Base-by-base conservation (phyloP, 2,329 filamentous ascomycete genomes). In the Leptographium galeiforme region DNA sequence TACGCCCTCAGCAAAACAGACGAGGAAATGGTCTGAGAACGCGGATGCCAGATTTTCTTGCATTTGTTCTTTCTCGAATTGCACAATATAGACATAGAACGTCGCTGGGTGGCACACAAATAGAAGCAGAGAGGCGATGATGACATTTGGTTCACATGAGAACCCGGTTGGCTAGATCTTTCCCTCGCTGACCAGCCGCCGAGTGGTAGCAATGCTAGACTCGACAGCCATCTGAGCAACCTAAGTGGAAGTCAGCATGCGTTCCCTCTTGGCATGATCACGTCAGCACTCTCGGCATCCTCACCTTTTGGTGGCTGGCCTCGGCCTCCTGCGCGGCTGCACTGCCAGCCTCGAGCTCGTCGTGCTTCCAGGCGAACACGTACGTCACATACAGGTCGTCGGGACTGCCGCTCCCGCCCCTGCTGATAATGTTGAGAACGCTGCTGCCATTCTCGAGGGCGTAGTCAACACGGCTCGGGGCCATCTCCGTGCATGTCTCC, bases 371-470 rank as follows among this genome's bases (percentile, higher is more conserved):
- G 32, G 63, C 60, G 57, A 68, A 68, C 1, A 61, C 56, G 55
- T 65, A 67, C 13, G 66, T 68, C 58, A 68, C 55, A 47, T 58
- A 63, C 36, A 67, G 48, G 32, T 66, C 61, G 1, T 55, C 49
- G 7, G 59, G 51, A 30, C 58, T 56, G 50, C 57, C 61, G 47
- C 50, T 55, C 11, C 62, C 50, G 10, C 65, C 62, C 16, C 48
- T 32, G 46, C 60, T 58, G 45, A 67, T 57, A 45, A 66, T 62
- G 53, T 68, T 69, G 43, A 60, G 55, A 18, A 68, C 61, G 46
- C 56, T 60, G 47, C 61, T 63, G 34, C 66, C 66, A 32, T 64
- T 61, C 11, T 64, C 61, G 40, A 64, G 59, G 38, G 45, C 45
- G 52, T 65, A 68, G 46, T 65, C 62, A 11, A 66, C 60, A n/a